Base-by-base conservation (phyloP, 1,139 yeast genomes). In the Wickerhamiella pararugosa region DNA sequence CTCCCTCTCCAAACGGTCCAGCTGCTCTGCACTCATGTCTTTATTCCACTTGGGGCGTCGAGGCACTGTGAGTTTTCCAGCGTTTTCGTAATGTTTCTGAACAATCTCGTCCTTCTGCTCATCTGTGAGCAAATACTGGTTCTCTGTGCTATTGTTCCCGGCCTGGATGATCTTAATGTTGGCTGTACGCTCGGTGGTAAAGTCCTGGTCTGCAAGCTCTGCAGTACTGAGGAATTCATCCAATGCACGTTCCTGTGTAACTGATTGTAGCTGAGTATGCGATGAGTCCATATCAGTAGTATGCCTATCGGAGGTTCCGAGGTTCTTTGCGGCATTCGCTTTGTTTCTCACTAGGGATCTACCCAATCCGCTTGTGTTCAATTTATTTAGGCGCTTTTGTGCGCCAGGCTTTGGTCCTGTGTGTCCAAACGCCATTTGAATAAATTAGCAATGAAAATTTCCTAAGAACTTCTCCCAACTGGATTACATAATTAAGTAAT, bases 161-260 rank as follows among this genome's bases (percentile, higher is more conserved):
- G 47, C 43, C 27, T 50, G 43, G 51, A 90, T 79, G 53, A 92
- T 84, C 57, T 80, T 80, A 47, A 90, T 90, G 54, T 80, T 84
- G 42, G 80, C 76, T 45, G 76, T 73, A 55, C 80, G 76, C 51
- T 87, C 96, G 3, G 98, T 95, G 5, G 94, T 78, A 62, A 92
- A 90, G 65, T 90, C 98, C 15, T 92, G 86, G 57, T 86, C 95
- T 1, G 97, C 96, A 49, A 92, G 70, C 59, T 83, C 93, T 1
- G 98, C 98, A 7, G 97, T 87, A 56, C 76, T 80, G 56, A 92
- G 71, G 61, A 92, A 87, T 63, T 90, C 98, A 61, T 92, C 98
- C 50, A 92, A 65, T 1, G 96, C 79, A 52, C 82, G 76, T 60
- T 92, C 97, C 55, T 92, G 97, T 0, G 98, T 90, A 26, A 90